Evolutionary conservation across 768 basidiomycete genomes (phyloP).

Genomic region (Leccinum broughii): DNA sequence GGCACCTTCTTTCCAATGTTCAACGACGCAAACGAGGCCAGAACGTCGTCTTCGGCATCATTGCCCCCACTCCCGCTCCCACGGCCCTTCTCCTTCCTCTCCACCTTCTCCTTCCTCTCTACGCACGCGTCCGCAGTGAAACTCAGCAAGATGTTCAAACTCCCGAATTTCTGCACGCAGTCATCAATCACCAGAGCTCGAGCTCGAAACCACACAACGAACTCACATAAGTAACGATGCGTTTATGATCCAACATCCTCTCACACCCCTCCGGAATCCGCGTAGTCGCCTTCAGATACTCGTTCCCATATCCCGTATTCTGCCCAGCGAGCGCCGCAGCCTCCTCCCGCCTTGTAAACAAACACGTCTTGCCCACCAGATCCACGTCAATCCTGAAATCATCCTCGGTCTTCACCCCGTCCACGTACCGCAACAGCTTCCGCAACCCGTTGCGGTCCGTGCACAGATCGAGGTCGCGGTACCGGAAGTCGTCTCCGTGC

Average conservation of each 20-base stretch:
- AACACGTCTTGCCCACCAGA: slow-evolving; percentile 56
- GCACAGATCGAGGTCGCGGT: slow-evolving; percentile 44
- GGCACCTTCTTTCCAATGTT: slow-evolving; percentile 13
- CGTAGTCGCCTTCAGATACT: slow-evolving; percentile 62
- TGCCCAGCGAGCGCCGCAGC: slow-evolving; percentile 14
- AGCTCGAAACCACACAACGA: neutral
- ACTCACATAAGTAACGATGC: slow-evolving; percentile 64
- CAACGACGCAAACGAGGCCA: slow-evolving; percentile 27
- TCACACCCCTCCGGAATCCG: slow-evolving; percentile 48
- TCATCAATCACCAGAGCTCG: neutral
- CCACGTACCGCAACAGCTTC: slow-evolving; percentile 58
- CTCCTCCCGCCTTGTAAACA: slow-evolving; percentile 62
- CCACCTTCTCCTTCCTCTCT: slow-evolving; percentile 11
- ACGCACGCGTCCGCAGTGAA: slow-evolving; percentile 53
- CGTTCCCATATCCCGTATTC: slow-evolving; percentile 51
- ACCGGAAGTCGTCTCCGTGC: slow-evolving; percentile 26
- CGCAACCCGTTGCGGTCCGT: slow-evolving; percentile 68
- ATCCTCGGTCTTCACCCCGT: slow-evolving; percentile 22
- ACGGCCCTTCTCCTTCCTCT: slow-evolving; percentile 3
- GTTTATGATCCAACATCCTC: slow-evolving; percentile 55
- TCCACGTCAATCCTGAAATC: slow-evolving; percentile 73
- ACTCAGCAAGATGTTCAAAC: slow-evolving; percentile 56
- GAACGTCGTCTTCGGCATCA: slow-evolving; percentile 29
- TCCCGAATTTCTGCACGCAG: slow-evolving; percentile 50
- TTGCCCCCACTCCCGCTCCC: too few relatives aligned